These are phyloP conservation scores for Leavenworthia alabamica DNA, from an alignment of 345 rosid genomes.

Conservation along the genomic window DNA sequence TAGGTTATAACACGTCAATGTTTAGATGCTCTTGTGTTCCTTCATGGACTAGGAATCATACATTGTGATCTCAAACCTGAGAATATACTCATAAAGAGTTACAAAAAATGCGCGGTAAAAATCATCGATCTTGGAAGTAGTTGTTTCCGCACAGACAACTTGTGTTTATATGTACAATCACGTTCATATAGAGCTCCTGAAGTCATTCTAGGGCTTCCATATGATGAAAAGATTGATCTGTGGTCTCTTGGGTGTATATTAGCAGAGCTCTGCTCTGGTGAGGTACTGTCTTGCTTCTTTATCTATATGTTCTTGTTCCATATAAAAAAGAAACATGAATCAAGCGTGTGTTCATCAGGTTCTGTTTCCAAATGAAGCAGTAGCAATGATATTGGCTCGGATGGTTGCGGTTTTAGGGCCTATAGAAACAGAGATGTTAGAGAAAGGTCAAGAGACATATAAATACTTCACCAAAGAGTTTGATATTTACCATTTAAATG, in stretches of 20 bases:
- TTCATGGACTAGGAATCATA: constrained; percentile 77
- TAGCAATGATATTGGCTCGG: constrained; percentile 72
- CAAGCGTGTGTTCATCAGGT: constrained; percentile 50
- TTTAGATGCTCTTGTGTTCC: constrained; percentile 80
- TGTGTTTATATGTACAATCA: constrained; percentile 83
- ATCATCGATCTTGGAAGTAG: constrained; percentile 99
- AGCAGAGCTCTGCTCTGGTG: constrained; percentile 88
- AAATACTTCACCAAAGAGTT: constrained; percentile 83
- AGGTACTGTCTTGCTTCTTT: constrained; percentile 40
- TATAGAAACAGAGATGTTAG: constrained; percentile 71
- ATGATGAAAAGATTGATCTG: constrained; percentile 78
- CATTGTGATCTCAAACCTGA: constrained; percentile 98
- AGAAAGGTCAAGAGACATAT: constrained; percentile 62
- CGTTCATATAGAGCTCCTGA: constrained; percentile 98
- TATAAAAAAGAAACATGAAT: neutral
- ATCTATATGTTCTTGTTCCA: too few species aligned
- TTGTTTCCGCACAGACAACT: constrained; percentile 73
- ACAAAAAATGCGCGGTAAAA: constrained; percentile 67
- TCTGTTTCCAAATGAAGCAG: constrained; percentile 72
- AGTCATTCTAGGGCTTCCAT: constrained; percentile 88
- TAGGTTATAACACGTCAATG: constrained; percentile 83
- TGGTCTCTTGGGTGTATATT: constrained; percentile 98
- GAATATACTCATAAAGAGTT: constrained; percentile 80
- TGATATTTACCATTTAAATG: constrained; percentile 60
- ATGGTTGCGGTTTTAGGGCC: constrained; percentile 73